Evolutionary conservation across 495 filamentous ascomycete species (phyloP).

Genomic region (Xylaria flabelliformis): DNA sequence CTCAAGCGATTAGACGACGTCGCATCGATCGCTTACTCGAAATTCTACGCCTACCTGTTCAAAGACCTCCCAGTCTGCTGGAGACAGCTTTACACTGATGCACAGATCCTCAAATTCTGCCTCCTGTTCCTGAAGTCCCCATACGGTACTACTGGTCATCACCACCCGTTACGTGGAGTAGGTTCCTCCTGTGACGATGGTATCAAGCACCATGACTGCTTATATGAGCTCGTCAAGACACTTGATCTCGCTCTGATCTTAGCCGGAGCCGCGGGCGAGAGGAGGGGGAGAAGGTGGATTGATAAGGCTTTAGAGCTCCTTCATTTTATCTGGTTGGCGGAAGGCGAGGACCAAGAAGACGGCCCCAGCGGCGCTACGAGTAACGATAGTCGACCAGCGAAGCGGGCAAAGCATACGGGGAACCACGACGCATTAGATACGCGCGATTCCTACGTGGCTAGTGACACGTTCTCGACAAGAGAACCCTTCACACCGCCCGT

Average conservation of each 20-base stretch:
- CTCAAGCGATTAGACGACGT: constrained; percentile 53
- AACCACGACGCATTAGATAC: neutral
- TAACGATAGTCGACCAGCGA: constrained; percentile 28
- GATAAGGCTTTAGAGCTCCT: constrained; percentile 59
- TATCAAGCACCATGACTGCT: neutral
- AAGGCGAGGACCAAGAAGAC: neutral
- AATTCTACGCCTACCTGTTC: constrained; percentile 78
- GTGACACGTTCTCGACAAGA: constrained; percentile 44
- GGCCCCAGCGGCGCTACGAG: neutral
- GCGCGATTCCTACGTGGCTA: constrained; percentile 11
- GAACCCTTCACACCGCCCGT: constrained; percentile 54
- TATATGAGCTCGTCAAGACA: constrained; percentile 60
- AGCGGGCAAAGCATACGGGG: constrained; percentile 36
- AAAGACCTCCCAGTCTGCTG: constrained; percentile 76
- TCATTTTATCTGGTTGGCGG: constrained; percentile 39
- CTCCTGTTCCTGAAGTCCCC: constrained; percentile 52
- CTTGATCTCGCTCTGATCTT: constrained; percentile 86
- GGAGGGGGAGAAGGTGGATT: constrained; percentile 64
- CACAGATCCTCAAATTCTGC: constrained; percentile 67
- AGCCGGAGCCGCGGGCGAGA: constrained; percentile 67
- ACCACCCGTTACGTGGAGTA: neutral
- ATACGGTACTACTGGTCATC: constrained; percentile 3
- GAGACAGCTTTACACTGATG: constrained; percentile 80
- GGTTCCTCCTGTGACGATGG: neutral
- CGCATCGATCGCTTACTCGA: constrained; percentile 52